Evolutionary conservation across 192 early-diverging fungal species (phyloP), one percentile per base, ranked within the genome.

Genomic region (Umbelopsis ramanniana): DNA sequence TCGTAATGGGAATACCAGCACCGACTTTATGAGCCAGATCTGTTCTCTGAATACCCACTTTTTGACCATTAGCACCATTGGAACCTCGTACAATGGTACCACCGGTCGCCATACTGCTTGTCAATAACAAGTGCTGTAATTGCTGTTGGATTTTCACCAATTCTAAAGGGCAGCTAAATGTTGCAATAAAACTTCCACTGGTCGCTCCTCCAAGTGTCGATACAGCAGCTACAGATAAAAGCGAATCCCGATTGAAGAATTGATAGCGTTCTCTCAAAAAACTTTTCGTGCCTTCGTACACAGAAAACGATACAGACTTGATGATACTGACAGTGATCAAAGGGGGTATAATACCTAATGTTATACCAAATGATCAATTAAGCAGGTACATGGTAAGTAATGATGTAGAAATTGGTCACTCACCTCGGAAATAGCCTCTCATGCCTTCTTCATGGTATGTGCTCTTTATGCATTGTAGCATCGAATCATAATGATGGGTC

Each of bases 241-340:
- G 72, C 4, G 79, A 80, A 17, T 76, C 52, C 2, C 74, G 73
- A 17, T 82, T 68, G 9, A 86, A 52, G 15, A 76, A 69, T 71
- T 55, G 43, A 72, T 47, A 72, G 72, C 23, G 67, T 66, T 73
- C 80, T 80, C 68, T 40, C 57, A 48, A 93, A 81, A 46, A 83
- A 73, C 14, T 71, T 77, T 78, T 95, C 93, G 46, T 85, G 84
- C 82, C 71, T 69, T 94, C 93, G 81, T 97, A 99, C 10, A 95
- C 87, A 3, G 94, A 91, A 76, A 96, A 98, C 14, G 95, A 93
- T n/a, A 97, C 79, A 1, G 92, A 93, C 68, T 97, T 95, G 50
- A 96, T 90, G 12, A 93, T 86, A 11, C 94, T 93, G 21, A 94
- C 88, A 6, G 95, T 93, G 8, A 93, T 80, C 74, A 95, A 75